Percentiles rank a stretch among this genome's conserved stretches.
Conservation (phyloP, 1,139 yeast species). For the Chernovozyma sophiae-reginae region DNA sequence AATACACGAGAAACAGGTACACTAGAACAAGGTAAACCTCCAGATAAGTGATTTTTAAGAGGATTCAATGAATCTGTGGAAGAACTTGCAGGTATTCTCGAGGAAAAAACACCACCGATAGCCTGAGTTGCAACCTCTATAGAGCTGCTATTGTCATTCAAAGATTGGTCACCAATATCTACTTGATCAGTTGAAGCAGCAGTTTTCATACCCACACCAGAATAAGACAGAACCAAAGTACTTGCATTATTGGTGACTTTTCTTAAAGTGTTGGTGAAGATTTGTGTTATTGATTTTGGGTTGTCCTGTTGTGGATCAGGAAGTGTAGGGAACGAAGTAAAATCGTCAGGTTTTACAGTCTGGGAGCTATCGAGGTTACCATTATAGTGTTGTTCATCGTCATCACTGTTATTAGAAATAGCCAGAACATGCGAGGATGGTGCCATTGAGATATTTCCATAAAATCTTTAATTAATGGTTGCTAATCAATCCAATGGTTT, state of each 20-base stretch:
- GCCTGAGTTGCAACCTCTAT: too few relatives aligned
- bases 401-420: conserved; percentile 15
- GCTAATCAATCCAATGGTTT: too few relatives aligned
- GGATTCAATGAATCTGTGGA: neutral
- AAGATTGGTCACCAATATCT: neutral
- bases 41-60: neutral
- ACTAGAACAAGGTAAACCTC: neutral
- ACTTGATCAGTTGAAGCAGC: neutral
- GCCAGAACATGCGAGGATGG: conserved; percentile 1
- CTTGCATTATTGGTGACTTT: conserved; percentile 46
- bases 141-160: too few relatives aligned
- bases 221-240: conserved; percentile 21
- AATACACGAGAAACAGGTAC: neutral
- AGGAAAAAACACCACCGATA: too few relatives aligned
- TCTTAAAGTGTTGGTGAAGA: conserved; percentile 39
- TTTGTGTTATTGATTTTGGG: conserved; percentile 26
- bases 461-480: too few relatives aligned
- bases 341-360: conserved; percentile 22
- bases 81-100: neutral
- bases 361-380: neutral
- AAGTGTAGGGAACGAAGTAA: conserved; percentile 41
- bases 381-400: conserved; percentile 10
- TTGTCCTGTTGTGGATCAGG: conserved; percentile 42
- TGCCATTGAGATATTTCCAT: conserved; percentile 2
- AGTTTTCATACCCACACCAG: neutral